A percentile compares a stretch with the other conserved stretches of the same genome.
Evolutionary conservation across 768 basidiomycete genomes (phyloP).

Genomic region (Fibroporia radiculosa): DNA sequence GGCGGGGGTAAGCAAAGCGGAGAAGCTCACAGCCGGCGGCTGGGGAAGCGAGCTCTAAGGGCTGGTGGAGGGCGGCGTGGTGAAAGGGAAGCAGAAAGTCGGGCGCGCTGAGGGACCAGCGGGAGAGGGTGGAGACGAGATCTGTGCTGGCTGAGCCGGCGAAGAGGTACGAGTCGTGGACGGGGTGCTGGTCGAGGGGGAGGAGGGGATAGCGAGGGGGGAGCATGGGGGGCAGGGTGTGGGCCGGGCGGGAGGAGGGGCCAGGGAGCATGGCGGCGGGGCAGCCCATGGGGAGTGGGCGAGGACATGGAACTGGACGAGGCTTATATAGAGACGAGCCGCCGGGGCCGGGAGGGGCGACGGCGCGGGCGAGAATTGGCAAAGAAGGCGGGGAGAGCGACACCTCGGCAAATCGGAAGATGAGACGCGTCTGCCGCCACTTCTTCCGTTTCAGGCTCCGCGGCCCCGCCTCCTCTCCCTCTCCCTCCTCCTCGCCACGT

Average conservation of each 20-base stretch:
- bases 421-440: neutral
- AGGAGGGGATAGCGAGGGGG: slow-evolving; percentile 5
- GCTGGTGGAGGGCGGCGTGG: slow-evolving; percentile 12
- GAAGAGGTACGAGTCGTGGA: slow-evolving; percentile 7
- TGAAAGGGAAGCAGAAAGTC: slow-evolving; percentile 14
- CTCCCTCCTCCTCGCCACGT: neutral
- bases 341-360: neutral
- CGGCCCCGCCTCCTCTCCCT: neutral
- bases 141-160: slow-evolving; percentile 4
- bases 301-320: slow-evolving; percentile 1
- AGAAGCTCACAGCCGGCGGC: slow-evolving; percentile 21
- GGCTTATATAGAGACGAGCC: slow-evolving; percentile 1
- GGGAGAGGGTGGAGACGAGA: slow-evolving; percentile 8
- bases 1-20: neutral
- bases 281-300: neutral
- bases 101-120: slow-evolving; percentile 10
- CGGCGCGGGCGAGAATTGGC: neutral
- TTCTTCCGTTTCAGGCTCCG: neutral
- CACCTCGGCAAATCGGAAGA: neutral
- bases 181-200: neutral
- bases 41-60: slow-evolving; percentile 5
- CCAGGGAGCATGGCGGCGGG: slow-evolving; percentile 5
- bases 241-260: neutral
- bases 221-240: slow-evolving; percentile 3
- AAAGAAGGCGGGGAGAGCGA: neutral